Conservation (phyloP, 805 yeast genomes). For the Zygosaccharomyces bailii region DNA sequence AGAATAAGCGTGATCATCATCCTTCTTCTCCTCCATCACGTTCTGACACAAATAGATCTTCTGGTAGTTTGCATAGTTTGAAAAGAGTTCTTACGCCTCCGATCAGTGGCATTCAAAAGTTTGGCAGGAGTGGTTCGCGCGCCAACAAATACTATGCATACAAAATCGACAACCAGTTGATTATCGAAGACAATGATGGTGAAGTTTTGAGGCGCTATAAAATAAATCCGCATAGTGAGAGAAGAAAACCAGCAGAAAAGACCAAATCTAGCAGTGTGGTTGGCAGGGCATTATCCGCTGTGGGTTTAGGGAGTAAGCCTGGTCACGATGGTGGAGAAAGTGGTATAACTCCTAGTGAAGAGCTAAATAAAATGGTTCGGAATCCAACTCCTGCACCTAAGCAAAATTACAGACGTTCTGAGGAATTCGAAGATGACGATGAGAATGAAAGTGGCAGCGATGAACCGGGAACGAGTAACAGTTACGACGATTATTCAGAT, state of each 20-base stretch:
- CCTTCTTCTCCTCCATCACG: conserved; percentile 13
- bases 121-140: conserved; percentile 17
- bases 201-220: conserved; percentile 81
- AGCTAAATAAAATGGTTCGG: conserved; percentile 16
- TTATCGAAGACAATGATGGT: conserved; percentile 89
- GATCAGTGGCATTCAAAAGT: conserved; percentile 18
- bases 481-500: conserved; percentile 22
- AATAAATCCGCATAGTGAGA: conserved; percentile 53
- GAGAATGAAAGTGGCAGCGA: conserved; percentile 23
- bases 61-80: conserved; percentile 33
- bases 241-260: conserved; percentile 7
- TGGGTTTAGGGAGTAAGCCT: conserved; percentile 45
- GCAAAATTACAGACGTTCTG: conserved; percentile 10
- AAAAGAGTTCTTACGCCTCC: conserved; percentile 26
- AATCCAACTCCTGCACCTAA: conserved; percentile 20
- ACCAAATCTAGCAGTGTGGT: conserved; percentile 27
- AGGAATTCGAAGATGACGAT: conserved; percentile 25
- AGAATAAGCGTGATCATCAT: conserved; percentile 24
- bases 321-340: neutral
- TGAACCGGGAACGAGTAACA: conserved; percentile 20
- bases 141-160: conserved; percentile 55
- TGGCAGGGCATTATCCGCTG: conserved; percentile 49
- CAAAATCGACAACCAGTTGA: conserved; percentile 69
- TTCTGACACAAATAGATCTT: conserved; percentile 26
- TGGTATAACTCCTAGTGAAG: neutral